phyloP scores from a whole-genome alignment of 306 rosid genomes.

The Fragaria nilgerrensis region DNA sequence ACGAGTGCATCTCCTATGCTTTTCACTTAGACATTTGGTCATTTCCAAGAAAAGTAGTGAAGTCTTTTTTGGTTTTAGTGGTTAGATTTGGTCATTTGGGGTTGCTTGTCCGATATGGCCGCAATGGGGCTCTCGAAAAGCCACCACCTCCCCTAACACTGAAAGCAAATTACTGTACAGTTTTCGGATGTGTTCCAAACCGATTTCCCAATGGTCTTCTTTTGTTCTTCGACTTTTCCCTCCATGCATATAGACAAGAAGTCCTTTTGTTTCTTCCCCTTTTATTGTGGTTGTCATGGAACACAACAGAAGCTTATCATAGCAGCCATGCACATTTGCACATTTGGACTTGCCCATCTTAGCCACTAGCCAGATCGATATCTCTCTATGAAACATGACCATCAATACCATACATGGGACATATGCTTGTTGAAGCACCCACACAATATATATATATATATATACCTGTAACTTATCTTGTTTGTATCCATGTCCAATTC shows the following conservation, averaged over 20 bases:
- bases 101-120: constrained; percentile 35
- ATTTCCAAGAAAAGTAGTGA: constrained; percentile 39
- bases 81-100: constrained; percentile 25
- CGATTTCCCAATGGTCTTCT: constrained; percentile 2
- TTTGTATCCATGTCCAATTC: constrained; percentile 53
- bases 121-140: constrained; percentile 25
- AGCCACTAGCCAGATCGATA: no score
- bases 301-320: constrained; percentile 9
- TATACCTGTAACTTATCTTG: constrained; percentile 13
- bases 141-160: constrained; percentile 17
- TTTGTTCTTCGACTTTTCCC: constrained; percentile 10
- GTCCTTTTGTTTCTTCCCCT: background rate
- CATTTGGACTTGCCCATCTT: constrained; percentile 11
- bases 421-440: constrained; percentile 39
- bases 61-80: constrained; percentile 41
- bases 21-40: constrained; percentile 22
- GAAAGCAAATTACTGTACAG: no score
- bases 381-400: constrained; percentile 23
- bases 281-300: constrained; percentile 20
- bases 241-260: constrained; percentile 3
- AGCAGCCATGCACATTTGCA: background rate
- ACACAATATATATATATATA: constrained; percentile 7
- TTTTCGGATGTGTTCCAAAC: constrained; percentile 31
- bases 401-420: constrained; percentile 36
- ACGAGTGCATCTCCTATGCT: background rate